These are phyloP conservation scores for Trypanosoma lewisi DNA, from an alignment of 208 protist genomes.

Conservation along the genomic window DNA sequence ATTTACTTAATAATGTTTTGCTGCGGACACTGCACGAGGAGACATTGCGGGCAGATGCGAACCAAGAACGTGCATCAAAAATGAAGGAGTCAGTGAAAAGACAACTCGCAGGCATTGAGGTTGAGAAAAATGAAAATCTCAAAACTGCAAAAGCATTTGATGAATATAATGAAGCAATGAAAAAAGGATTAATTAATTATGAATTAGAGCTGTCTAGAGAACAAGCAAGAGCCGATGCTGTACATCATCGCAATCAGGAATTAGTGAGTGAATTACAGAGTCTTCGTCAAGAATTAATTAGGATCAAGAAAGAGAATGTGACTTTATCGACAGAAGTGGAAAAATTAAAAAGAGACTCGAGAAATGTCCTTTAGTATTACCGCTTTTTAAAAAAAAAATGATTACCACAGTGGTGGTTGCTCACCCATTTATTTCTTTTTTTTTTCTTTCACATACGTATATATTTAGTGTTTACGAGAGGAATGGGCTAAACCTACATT, in stretches of 20 bases:
- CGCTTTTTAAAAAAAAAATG: not conserved
- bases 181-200: slow-evolving; percentile 68
- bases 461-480: not conserved
- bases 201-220: slow-evolving; percentile 74
- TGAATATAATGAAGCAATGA: slow-evolving; percentile 33
- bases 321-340: slow-evolving; percentile 48
- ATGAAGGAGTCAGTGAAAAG: slow-evolving; percentile 58
- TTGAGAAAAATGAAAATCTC: slow-evolving; percentile 28
- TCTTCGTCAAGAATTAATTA: slow-evolving; percentile 43
- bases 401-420: slow-evolving; percentile 7
- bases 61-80: slow-evolving; percentile 52
- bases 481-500: not conserved
- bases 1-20: slow-evolving; percentile 86
- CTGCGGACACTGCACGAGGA: slow-evolving; percentile 83
- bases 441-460: not conserved
- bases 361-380: slow-evolving; percentile 19
- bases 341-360: slow-evolving; percentile 49
- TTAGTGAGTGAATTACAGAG: slow-evolving; percentile 62
- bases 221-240: slow-evolving; percentile 48
- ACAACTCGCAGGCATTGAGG: slow-evolving; percentile 30
- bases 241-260: slow-evolving; percentile 64
- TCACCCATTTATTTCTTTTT: slow-evolving; percentile 3
- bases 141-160: slow-evolving; percentile 31
- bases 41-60: slow-evolving; percentile 68
- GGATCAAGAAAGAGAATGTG: slow-evolving; percentile 56